Evolutionary conservation across 2,329 filamentous ascomycete genomes (phyloP).

Genomic region (Penicillium paneum): DNA sequence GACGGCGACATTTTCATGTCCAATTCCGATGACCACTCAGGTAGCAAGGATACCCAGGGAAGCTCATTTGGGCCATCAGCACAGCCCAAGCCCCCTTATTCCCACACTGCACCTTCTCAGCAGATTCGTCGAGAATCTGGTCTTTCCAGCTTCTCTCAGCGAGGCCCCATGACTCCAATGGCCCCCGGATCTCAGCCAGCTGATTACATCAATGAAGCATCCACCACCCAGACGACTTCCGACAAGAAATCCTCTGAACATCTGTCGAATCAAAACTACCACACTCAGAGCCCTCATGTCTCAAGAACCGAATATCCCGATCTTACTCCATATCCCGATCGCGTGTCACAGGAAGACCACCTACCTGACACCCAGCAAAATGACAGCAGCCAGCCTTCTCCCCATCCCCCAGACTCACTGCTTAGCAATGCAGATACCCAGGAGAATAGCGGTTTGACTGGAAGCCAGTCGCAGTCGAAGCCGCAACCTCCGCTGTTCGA

Average conservation of each 20-base stretch:
- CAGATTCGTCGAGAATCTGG: slow-evolving; percentile 46
- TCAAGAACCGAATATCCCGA: slow-evolving; percentile 51
- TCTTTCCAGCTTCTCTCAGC: slow-evolving; percentile 48
- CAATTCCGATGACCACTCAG: slow-evolving; percentile 46
- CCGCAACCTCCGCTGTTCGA: slow-evolving; percentile 42
- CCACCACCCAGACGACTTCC: slow-evolving; percentile 78
- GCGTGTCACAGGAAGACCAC: slow-evolving; percentile 57
- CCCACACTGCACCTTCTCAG: slow-evolving; percentile 47
- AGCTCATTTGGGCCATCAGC: slow-evolving; percentile 52
- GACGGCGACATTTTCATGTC: slow-evolving; percentile 63
- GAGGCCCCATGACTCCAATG: slow-evolving; percentile 56
- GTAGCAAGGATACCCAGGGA: slow-evolving; percentile 43
- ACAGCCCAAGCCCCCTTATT: slow-evolving; percentile 47
- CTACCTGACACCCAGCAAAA: slow-evolving; percentile 63
- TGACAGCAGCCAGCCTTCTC: slow-evolving; percentile 34
- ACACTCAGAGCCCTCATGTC: slow-evolving; percentile 61
- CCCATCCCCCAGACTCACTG: slow-evolving; percentile 25
- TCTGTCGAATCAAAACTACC: slow-evolving; percentile 64
- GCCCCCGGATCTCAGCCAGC: slow-evolving; percentile 55
- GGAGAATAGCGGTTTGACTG: slow-evolving; percentile 30
- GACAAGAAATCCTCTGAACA: slow-evolving; percentile 77
- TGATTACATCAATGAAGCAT: slow-evolving; percentile 79
- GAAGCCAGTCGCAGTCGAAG: slow-evolving; percentile 40
- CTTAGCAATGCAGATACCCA: slow-evolving; percentile 23
- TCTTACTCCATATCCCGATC: slow-evolving; percentile 48